Conservation (phyloP, 2,329 filamentous ascomycete species). For the Paraphaeosphaeria sporulosa region DNA sequence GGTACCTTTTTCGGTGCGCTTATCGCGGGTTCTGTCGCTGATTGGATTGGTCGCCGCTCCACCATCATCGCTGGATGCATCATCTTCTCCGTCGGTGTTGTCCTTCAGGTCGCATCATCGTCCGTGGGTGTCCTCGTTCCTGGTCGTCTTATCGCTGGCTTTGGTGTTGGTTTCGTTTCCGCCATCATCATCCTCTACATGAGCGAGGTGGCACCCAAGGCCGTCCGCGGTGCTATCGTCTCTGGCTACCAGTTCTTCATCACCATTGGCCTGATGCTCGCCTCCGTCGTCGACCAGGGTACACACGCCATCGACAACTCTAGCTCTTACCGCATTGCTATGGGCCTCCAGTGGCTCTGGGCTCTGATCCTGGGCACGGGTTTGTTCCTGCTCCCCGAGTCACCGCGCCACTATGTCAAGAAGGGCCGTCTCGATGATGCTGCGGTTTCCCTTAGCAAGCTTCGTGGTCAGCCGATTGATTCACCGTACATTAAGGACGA, state of each 20-base stretch:
- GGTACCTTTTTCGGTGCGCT: constrained; percentile 82
- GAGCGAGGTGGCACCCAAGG: constrained; percentile 77
- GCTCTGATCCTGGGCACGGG: constrained; percentile 76
- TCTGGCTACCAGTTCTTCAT: constrained; percentile 85
- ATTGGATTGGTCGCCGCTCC: constrained; percentile 73
- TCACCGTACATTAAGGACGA: constrained; percentile 81
- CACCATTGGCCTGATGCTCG: constrained; percentile 79
- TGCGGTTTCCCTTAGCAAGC: constrained; percentile 66
- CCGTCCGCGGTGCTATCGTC: constrained; percentile 81
- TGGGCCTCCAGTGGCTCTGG: constrained; percentile 81
- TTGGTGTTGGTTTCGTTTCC: constrained; percentile 50
- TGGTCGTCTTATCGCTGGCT: constrained; percentile 49
- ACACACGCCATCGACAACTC: constrained; percentile 69
- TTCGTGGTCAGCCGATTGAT: constrained; percentile 76
- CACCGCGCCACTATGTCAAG: constrained; percentile 85
- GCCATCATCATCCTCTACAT: constrained; percentile 71
- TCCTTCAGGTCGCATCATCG: constrained; percentile 47
- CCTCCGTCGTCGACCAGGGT: constrained; percentile 76
- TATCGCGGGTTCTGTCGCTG: constrained; percentile 71
- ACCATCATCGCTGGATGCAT: constrained; percentile 58
- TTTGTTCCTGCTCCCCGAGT: constrained; percentile 81
- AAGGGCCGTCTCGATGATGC: constrained; percentile 73
- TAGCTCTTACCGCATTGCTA: constrained; percentile 77
- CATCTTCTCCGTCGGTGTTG: constrained; percentile 49
- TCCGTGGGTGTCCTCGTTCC: constrained; percentile 44